phyloP scores from a whole-genome alignment of 352 stramenopile species.

The Globisporangium megalacanthum region DNA sequence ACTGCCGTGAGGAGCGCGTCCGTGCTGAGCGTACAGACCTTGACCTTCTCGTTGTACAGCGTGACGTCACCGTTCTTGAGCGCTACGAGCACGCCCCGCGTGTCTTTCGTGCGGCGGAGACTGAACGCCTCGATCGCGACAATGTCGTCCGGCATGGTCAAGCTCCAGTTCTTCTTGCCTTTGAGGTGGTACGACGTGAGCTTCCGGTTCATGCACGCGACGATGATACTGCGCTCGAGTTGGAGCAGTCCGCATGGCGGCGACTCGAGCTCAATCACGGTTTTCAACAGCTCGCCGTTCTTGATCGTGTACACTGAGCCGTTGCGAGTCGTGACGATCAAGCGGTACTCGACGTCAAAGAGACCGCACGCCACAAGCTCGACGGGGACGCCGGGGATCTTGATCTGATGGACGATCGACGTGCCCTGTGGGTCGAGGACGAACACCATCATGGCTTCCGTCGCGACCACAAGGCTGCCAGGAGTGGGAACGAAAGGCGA shows the following conservation, averaged over 20 bases:
- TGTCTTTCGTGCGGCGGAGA: slow-evolving; percentile 66
- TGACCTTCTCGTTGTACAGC: slow-evolving; percentile 88
- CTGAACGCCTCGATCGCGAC: slow-evolving; percentile 76
- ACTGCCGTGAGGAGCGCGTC: slow-evolving; percentile 72
- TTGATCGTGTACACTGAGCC: slow-evolving; percentile 88
- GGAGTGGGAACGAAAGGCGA: too few relatives aligned
- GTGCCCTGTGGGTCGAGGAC: slow-evolving; percentile 72
- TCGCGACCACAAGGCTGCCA: slow-evolving; percentile 77
- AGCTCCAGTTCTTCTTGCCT: slow-evolving; percentile 88
- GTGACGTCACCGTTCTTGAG: slow-evolving; percentile 81
- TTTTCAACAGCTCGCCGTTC: slow-evolving; percentile 85
- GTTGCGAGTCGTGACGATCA: slow-evolving; percentile 85
- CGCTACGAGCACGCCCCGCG: slow-evolving; percentile 75
- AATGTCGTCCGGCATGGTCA: slow-evolving; percentile 81
- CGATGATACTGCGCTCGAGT: slow-evolving; percentile 80
- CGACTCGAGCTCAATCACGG: slow-evolving; percentile 84
- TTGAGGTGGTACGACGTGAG: slow-evolving; percentile 88
- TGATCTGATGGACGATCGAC: slow-evolving; percentile 61
- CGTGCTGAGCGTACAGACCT: slow-evolving; percentile 65
- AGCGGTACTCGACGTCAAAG: slow-evolving; percentile 80
- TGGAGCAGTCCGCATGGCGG: slow-evolving; percentile 68
- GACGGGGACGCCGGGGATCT: slow-evolving; percentile 64
- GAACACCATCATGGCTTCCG: slow-evolving; percentile 77
- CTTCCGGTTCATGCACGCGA: slow-evolving; percentile 85
- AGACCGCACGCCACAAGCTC: slow-evolving; percentile 68